Conservation (phyloP, 2,329 filamentous ascomycete genomes). For the Monilinia aucupariae region DNA sequence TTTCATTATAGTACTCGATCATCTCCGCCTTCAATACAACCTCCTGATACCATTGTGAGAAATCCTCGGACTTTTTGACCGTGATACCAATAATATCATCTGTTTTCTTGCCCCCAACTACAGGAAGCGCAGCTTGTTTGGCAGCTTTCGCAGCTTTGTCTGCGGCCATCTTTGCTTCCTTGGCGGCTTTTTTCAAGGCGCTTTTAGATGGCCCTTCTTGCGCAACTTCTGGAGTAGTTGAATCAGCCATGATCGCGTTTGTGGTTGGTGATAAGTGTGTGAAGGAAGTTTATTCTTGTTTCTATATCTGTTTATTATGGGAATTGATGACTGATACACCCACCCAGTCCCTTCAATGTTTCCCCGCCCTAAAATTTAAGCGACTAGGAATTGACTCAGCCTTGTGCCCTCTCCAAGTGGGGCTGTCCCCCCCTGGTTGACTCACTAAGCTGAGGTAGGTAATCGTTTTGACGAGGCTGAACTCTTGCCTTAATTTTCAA, state of each 20-base stretch:
- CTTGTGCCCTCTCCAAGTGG: conserved; percentile 1
- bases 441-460: no score
- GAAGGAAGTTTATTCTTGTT: neutral
- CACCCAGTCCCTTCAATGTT: neutral
- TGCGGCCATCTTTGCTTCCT: conserved; percentile 55
- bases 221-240: conserved; percentile 21
- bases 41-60: conserved; percentile 95
- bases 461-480: conserved; percentile 3
- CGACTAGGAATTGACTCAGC: conserved; percentile 8
- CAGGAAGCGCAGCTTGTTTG: conserved; percentile 48
- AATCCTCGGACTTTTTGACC: conserved; percentile 76
- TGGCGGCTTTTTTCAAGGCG: conserved; percentile 61
- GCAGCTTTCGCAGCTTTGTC: conserved; percentile 59
- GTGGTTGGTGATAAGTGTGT: neutral
- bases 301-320: neutral
- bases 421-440: neutral
- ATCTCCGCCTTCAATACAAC: conserved; percentile 95
- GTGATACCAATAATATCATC: conserved; percentile 83
- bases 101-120: conserved; percentile 54
- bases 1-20: conserved; percentile 90
- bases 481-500: conserved; percentile 15
- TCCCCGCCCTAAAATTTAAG: conserved; percentile 15
- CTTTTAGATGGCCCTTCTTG: conserved; percentile 49
- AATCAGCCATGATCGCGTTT: conserved; percentile 24
- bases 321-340: neutral